Base-by-base conservation (phyloP, 352 stramenopile genomes). In the Phytophthora colocasiae region DNA sequence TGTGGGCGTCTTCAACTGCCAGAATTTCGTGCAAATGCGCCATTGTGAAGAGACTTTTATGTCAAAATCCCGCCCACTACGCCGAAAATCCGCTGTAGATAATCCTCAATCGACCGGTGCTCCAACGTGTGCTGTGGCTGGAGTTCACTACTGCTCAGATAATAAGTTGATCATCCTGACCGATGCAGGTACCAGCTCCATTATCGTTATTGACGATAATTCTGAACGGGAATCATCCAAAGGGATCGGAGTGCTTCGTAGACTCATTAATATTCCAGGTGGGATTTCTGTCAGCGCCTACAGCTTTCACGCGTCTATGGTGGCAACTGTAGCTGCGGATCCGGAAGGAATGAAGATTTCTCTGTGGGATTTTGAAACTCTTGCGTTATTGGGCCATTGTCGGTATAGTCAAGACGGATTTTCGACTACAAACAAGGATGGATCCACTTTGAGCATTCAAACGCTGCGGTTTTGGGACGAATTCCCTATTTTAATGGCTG, bases 341-440 rank as follows among this genome's bases (percentile, higher is more conserved):
- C 46, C 63, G 4, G 65, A 73, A 0, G 61, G 47, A 29, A 69
- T 65, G 34, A 71, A 32, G n/a, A 58, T 94, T 43, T 81, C 72
- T 11, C 66, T 93, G 32, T 96, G 87, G 87, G 85, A 93, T 47
- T 93, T 93, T 39, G 85, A 95, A 54, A 90, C 83, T 12, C 69
- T 95, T 0, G 62, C 72, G 0, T 75, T 84, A 15, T 59, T 85
- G 6, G 69, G 57, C 5, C 47, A 72, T 14, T 92, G 81, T 39
- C 71, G 56, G 2, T 77, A 73, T 12, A 40, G 62, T 5, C 57
- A 63, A 14, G 57, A 69, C 24, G 50, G 10, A 29, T 58, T 56
- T 11, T 15, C 49, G 2, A 77, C 27, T 14, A 3, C 12, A 12
- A 36, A 36, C 8, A 67, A 45, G 47, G 39, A 31, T 15, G 55